These are phyloP conservation scores for Nannizzia gypsea DNA, from an alignment of 2,329 filamentous ascomycete genomes.

Conservation along the genomic window DNA sequence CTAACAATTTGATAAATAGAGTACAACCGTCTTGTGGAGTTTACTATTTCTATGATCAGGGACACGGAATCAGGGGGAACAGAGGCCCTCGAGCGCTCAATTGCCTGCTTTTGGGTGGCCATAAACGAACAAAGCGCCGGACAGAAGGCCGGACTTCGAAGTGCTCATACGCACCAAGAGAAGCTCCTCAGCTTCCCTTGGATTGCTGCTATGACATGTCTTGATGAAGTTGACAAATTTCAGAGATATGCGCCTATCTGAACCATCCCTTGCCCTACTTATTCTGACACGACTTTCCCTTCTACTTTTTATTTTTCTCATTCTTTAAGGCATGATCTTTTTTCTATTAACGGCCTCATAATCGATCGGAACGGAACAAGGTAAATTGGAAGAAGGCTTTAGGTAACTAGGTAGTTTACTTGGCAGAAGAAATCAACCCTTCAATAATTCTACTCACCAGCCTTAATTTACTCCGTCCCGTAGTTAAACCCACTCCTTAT, in stretches of 20 bases:
- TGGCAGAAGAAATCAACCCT: not conserved
- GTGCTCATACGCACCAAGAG: constrained; percentile 4
- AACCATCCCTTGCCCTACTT: no score
- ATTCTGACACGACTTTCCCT: no score
- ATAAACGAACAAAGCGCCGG: constrained; percentile 4
- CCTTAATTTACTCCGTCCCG: no score
- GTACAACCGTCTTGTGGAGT: constrained; percentile 18
- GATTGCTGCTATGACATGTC: constrained; percentile 19
- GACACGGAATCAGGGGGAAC: constrained; percentile 15
- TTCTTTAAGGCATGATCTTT: not conserved
- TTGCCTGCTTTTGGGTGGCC: constrained; percentile 19
- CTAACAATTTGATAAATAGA: constrained; percentile 8
- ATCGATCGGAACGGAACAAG: not conserved
- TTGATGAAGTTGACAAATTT: constrained; percentile 18
- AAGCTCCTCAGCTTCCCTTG: constrained; percentile 18
- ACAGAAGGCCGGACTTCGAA: not conserved
- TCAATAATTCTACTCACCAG: not conserved
- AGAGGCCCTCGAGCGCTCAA: constrained; percentile 19
- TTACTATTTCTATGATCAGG: constrained; percentile 16
- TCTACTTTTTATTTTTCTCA: not conserved
- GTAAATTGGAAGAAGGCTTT: not conserved
- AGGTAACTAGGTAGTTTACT: no score
- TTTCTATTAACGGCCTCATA: not conserved
- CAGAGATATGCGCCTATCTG: constrained; percentile 12
- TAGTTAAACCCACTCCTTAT: no score